These are phyloP conservation scores for Fusarium concolor DNA, from an alignment of 2,329 filamentous ascomycete genomes.

Conservation along the genomic window DNA sequence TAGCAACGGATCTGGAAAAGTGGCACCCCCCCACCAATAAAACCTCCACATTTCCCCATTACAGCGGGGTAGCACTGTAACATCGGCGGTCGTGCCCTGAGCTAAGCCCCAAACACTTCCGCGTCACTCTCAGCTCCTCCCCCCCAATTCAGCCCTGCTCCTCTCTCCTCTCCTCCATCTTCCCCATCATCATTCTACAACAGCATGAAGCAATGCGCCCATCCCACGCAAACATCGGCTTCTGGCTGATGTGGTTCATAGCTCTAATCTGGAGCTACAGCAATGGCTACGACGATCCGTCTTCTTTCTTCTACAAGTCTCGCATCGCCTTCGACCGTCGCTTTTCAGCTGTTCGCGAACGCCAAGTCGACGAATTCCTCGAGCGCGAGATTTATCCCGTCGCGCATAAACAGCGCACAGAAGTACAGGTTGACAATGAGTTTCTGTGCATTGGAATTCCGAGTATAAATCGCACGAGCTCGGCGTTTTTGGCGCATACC, in stretches of 20 bases:
- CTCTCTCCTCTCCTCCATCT: background rate
- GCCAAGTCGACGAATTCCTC: slow-evolving; percentile 42
- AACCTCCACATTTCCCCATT: accelerated
- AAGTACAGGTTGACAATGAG: slow-evolving; percentile 14
- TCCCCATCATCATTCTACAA: background rate
- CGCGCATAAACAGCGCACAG: slow-evolving; percentile 19
- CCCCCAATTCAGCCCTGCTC: no score
- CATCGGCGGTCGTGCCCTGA: background rate
- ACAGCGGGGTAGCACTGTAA: slow-evolving; percentile 14
- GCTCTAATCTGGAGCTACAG: slow-evolving; percentile 46
- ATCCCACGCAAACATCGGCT: slow-evolving; percentile 48
- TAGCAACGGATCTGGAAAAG: background rate
- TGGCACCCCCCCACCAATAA: background rate
- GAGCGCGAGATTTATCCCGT: slow-evolving; percentile 36
- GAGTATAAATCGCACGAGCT: slow-evolving; percentile 49
- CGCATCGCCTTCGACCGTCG: slow-evolving; percentile 44
- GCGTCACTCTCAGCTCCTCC: no score
- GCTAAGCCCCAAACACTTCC: background rate
- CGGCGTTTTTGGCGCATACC: slow-evolving; percentile 47
- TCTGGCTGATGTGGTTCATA: slow-evolving; percentile 48
- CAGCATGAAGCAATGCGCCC: slow-evolving; percentile 44
- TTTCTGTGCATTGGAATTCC: slow-evolving; percentile 52
- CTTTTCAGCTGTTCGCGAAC: slow-evolving; percentile 44
- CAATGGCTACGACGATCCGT: slow-evolving; percentile 51
- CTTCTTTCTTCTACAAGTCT: slow-evolving; percentile 50